A percentile compares a stretch with the other conserved stretches of the same genome.
These are phyloP conservation scores for Tetradesmus lagerheimii DNA, from an alignment of 139 green algal genomes.

Conservation along the genomic window DNA sequence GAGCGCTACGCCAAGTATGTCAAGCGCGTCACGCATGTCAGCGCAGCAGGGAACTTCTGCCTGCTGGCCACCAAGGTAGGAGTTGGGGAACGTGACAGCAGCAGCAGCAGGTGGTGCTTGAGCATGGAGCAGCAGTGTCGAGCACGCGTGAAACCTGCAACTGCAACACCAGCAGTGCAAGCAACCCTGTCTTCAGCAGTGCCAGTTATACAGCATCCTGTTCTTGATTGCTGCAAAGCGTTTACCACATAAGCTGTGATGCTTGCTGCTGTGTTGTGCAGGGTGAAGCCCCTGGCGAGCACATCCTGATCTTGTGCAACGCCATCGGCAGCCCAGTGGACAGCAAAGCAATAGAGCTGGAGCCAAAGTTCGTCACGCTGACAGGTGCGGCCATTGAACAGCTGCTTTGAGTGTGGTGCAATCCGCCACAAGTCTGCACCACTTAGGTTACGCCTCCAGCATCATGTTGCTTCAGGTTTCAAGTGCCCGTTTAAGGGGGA, in stretches of 20 bases:
- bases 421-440: no score
- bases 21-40: constrained; percentile 74
- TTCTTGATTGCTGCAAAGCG: not conserved
- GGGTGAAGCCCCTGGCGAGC: constrained; percentile 75
- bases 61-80: constrained; percentile 70
- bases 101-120: not conserved
- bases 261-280: constrained; percentile 36
- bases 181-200: not conserved
- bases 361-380: constrained; percentile 49
- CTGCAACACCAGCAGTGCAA: no score
- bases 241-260: not conserved
- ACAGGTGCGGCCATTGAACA: not conserved
- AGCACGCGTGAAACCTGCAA: not conserved
- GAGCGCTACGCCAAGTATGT: constrained; percentile 78
- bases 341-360: constrained; percentile 76
- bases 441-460: no score
- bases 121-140: not conserved
- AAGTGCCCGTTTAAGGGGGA: no score
- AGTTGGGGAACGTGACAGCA: not conserved
- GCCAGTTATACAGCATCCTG: no score
- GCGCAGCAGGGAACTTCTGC: constrained; percentile 65
- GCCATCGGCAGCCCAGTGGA: constrained; percentile 88
- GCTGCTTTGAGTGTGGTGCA: no score
- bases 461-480: no score
- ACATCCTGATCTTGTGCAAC: constrained; percentile 88